Base-by-base conservation (phyloP, 140 eudicot genomes). In the Senecio squalidus region DNA sequence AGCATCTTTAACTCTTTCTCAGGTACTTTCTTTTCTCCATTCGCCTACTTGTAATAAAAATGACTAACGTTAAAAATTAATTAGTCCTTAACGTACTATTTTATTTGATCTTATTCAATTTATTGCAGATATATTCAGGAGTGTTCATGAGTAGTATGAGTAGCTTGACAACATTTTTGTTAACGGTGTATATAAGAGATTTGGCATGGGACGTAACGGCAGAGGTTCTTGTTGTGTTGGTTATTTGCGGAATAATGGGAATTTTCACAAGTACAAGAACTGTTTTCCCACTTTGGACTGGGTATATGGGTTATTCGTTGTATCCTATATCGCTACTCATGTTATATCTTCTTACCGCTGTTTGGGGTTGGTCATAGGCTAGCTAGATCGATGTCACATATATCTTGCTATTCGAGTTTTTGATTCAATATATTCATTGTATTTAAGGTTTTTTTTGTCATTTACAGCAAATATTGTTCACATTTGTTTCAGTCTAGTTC, bases 1-100 rank as follows among this genome's bases (percentile, higher is more conserved):
- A 6, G 76, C 79, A 46, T 84, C 94, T 25, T 66, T 84, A 55
- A 80, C 94, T 34, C 74, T 84, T 9, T 84, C 93, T 6, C 67
- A 76, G 78, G 93, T 84, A 73, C 13, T 67, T 24, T n/a, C 20
- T 17, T 30, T 33, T 39, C 7, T 22, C 2, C n/a, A 16, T 53
- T 23, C 6, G 8, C 14, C 15, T 2, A 6, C 17, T 28, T 16
- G 4, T 17, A 2, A 36, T 36, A 36, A 13, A 36, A 36, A 36
- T 55, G 16, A 47, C 22, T 43, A 43, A 20, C 5, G 22, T 4
- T 43, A 2, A 44, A 1, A 17, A 17, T 9, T 44, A 44, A 15
- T 15, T 16, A 43, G n/a, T n/a, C n/a, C n/a, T n/a, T n/a, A 13
- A 36, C 15, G 3, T 36, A 36, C 15, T 10, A 36, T 36, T 11